phyloP scores from a whole-genome alignment of 768 basidiomycete genomes.

The Suillus subalutaceus region DNA sequence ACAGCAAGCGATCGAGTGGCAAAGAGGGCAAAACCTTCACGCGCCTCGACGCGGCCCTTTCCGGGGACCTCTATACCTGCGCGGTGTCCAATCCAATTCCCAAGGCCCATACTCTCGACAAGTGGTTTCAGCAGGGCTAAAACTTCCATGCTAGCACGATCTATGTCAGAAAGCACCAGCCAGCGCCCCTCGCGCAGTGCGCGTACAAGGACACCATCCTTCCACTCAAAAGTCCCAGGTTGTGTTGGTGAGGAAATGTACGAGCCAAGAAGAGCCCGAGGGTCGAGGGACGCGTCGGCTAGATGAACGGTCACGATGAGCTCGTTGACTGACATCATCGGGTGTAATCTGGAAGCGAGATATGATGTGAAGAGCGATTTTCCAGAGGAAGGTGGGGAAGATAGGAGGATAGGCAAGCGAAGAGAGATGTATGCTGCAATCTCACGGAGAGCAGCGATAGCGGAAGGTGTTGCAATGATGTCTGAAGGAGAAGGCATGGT shows the following conservation, averaged over 20 bases:
- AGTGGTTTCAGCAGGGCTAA: slow-evolving; percentile 86
- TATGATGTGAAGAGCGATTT: slow-evolving; percentile 82
- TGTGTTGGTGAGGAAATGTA: slow-evolving; percentile 85
- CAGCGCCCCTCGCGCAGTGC: slow-evolving; percentile 90
- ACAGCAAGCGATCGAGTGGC: slow-evolving; percentile 77
- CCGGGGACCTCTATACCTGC: slow-evolving; percentile 75
- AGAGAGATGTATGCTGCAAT: slow-evolving; percentile 68
- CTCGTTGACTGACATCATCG: slow-evolving; percentile 47
- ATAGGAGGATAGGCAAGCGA: slow-evolving; percentile 78
- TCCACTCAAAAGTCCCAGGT: slow-evolving; percentile 94
- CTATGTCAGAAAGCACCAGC: slow-evolving; percentile 92
- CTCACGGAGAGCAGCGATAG: slow-evolving; percentile 56
- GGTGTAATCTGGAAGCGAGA: slow-evolving; percentile 68
- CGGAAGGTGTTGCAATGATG: slow-evolving; percentile 67
- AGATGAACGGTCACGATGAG: slow-evolving; percentile 87
- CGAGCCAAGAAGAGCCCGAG: slow-evolving; percentile 89
- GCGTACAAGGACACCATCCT: slow-evolving; percentile 89
- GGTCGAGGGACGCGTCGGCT: slow-evolving; percentile 94
- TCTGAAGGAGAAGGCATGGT: slow-evolving; percentile 29
- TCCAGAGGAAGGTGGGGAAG: slow-evolving; percentile 86
- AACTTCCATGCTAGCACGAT: slow-evolving; percentile 87
- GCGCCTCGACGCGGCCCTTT: slow-evolving; percentile 72
- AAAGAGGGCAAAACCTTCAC: slow-evolving; percentile 82
- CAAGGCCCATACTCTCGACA: slow-evolving; percentile 67
- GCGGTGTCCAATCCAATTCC: slow-evolving; percentile 75